Base-by-base conservation (phyloP, 2,329 filamentous ascomycete genomes). In the Phialemoniopsis sp. region DNA sequence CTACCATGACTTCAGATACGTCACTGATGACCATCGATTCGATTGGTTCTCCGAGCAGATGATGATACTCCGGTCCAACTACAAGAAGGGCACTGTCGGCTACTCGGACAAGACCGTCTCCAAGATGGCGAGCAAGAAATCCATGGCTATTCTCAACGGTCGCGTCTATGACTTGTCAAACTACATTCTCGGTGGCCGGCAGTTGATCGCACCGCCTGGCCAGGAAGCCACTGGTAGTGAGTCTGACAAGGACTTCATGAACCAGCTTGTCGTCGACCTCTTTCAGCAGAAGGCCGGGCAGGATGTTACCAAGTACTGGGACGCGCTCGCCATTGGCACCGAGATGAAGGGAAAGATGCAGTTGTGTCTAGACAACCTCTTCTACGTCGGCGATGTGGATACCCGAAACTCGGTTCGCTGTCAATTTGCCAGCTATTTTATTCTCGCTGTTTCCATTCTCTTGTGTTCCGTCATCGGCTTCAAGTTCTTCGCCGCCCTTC, bases 31-130 rank as follows among this genome's bases (percentile, higher is more conserved):
- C 56, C 84, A 77, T 37, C 83, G 90, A 10, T 81, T 84, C 3
- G 89, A 95, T 57, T 98, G 93, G 93, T 97, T 91, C 66, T 84
- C 76, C 41, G 88, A 98, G 65, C 82, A 90, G 59, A 89, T 96
- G 76, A 73, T 82, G 26, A 80, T 82, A 59, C 68, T 98, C 38
- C 85, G 84, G 51, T 64, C 78, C 26, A 83, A 82, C 49, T 97
- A 85, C 71, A 85, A 86, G 64, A 94, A 94, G 61, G 93, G 93
- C 36, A 83, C 81, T 46, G 71, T 98, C 37, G 93, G 89, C 18
- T 98, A 89, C 62, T 88, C 87, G 9, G 66, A 83, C 1, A 55
- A 86, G 45, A 94, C 93, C 53, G 74, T 98, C 38, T 73, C 76
- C 48, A 88, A 76, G 1, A 72, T 95, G 13, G 82, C 78, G 8